phyloP scores from a whole-genome alignment of 257 asterid species.

The Nicotiana tabacum region DNA sequence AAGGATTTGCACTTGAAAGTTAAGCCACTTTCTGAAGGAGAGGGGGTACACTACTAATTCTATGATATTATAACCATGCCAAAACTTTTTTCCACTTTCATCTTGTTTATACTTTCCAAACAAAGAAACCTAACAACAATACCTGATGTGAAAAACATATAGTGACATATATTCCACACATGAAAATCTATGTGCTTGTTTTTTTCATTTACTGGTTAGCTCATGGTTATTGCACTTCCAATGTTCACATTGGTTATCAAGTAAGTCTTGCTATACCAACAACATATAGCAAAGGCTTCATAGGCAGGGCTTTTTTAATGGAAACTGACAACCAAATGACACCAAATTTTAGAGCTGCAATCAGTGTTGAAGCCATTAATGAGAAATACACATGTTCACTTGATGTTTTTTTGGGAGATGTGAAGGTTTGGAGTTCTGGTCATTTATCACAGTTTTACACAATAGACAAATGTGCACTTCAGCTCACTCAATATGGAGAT shows the following conservation, averaged over 20 bases:
- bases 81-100: neutral
- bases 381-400: conserved; percentile 57
- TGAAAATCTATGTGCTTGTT: conserved; percentile 34
- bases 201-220: conserved; percentile 20
- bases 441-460: conserved; percentile 61
- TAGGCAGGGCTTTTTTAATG: conserved; percentile 66
- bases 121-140: neutral
- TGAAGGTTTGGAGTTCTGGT: conserved; percentile 80
- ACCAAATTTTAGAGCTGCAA: conserved; percentile 54
- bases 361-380: conserved; percentile 53
- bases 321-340: conserved; percentile 30
- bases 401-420: conserved; percentile 63
- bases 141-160: neutral
- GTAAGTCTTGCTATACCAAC: conserved; percentile 61
- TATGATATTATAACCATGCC: conserved; percentile 15
- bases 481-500: conserved; percentile 49
- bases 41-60: conserved; percentile 23
- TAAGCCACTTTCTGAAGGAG: conserved; percentile 26
- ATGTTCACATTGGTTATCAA: conserved; percentile 43
- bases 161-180: conserved; percentile 16
- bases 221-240: conserved; percentile 31
- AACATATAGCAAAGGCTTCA: conserved; percentile 46
- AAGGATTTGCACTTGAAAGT: conserved; percentile 18
- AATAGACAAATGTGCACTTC: conserved; percentile 47
- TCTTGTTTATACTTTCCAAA: neutral